Evolutionary conservation across 2,329 filamentous ascomycete genomes (phyloP), one percentile per base, ranked within the genome.

Genomic region (Penicillium sp.): DNA sequence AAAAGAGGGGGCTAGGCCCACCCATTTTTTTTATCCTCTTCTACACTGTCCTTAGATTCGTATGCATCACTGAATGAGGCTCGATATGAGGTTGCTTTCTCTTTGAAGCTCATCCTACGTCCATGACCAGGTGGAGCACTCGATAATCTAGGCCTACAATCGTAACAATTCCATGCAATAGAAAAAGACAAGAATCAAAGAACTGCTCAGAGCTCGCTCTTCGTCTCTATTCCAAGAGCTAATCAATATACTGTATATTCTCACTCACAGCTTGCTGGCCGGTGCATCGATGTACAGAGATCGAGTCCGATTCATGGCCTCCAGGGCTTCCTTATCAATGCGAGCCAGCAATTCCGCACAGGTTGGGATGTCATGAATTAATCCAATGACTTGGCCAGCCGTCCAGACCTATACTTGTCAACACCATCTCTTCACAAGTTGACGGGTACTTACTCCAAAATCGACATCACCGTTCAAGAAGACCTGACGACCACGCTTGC

Each of bases 391-490:
- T 63, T 95, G 90, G 8, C 92, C 92, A 6, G 90, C 88, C 13
- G 92, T 96, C 92, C 92, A 98, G 26, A 95, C 85, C 84, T 90
- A 54, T 30, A 5, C 18, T 22, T 22, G 18, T 22, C 18, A 22
- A 9, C 5, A 22, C 9, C 18, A 23, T 28, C 14, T 20, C 40
- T 20, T 32, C 16, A 33, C 14, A 20, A 6, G 10, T 22, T 18
- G 31, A 27, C 13, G 28, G 28, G 25, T 18, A 79, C 82, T 72
- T 75, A 89, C 89, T 37, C 92, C 92, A 61, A 79, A 86, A 56
- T 98, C 84, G 36, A 85, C 77, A 60, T 98, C 92, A 12, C 92
- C 92, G 44, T 89, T 94, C 49, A 89, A 60, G 65, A 95, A 96
- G 4, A 96, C 92, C 71, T 95, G 77, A 45, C 85, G 77, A 20